Evolutionary conservation across 2,329 filamentous ascomycete species (phyloP), one percentile per base, ranked within the genome.

Genomic region (Zasmidium angulare): DNA sequence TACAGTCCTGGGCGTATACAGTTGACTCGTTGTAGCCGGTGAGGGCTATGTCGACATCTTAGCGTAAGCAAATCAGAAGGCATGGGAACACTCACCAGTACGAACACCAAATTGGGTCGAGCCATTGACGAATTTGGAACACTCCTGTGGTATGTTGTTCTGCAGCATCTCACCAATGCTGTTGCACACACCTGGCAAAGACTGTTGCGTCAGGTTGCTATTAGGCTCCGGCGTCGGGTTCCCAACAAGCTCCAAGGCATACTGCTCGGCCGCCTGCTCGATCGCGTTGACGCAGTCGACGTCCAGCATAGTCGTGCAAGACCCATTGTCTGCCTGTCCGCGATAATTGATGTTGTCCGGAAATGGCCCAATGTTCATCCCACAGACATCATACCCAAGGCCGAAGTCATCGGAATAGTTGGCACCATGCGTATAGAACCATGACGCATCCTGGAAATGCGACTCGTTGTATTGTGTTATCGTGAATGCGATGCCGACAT

Each of bases 361-460:
- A 4, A 63, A 23, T 10, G 48, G 36, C 22, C 51, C 46, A 24
- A 60, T 17, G 6, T 48, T 49, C 46, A 63, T 54, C 2, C 48
- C 50, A 21, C 58, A 60, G n/a, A 60, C 58, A 50, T 60, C 58
- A 29, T 60, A 63, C 1, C 61, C 54, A 14, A 63, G 47, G 3
- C 43, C 31, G 22, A 57, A 55, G 21, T 60, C 53, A 24, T 63
- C 58, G n/a, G 54, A 53, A 23, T 58, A 60, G 17, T 63, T 53
- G 0, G 61, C 61, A 12, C 55, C 61, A 22, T 48, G 22, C 7
- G 58, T 50, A 20, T 48, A 53, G 23, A 60, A 9, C 58, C 61
- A 63, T 46, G 47, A 46, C 11, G 53, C 48, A 2, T 22, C 12
- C 11, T 53, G 29, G 7, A 62, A 40, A 11, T 31, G 31, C 7